Evolutionary conservation across 192 early-diverging fungal genomes (phyloP).

Genomic region (Podila epigama): DNA sequence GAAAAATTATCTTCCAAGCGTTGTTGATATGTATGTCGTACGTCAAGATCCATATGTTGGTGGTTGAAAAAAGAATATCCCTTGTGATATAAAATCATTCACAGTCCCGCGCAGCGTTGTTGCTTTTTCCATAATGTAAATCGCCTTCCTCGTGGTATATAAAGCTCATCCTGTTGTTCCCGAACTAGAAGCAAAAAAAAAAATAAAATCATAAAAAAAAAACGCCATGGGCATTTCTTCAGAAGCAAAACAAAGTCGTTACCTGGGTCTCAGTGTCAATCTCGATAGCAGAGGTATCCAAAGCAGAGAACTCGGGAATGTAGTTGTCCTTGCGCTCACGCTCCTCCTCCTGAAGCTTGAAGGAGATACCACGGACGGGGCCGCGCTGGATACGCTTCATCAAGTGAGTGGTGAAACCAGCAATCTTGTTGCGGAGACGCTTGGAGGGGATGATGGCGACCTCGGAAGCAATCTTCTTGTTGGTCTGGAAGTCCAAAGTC

Average conservation of each 20-base stretch:
- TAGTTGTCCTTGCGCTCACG: constrained; percentile 99
- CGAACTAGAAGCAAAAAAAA: too few relatives aligned
- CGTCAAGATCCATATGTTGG: too few relatives aligned
- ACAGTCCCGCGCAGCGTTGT: too few relatives aligned
- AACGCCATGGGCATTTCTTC: background rate
- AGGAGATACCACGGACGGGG: constrained; percentile 99
- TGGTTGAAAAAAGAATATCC: too few relatives aligned
- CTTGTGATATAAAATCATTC: too few relatives aligned
- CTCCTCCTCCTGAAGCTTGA: constrained; percentile 99
- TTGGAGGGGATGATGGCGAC: constrained; percentile 98
- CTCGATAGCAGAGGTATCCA: constrained; percentile 90
- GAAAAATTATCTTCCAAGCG: too few relatives aligned
- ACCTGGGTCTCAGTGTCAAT: constrained; percentile 94
- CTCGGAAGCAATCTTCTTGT: constrained; percentile 99
- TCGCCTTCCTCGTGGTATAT: too few relatives aligned
- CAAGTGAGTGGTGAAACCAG: constrained; percentile 99
- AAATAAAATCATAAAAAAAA: too few relatives aligned
- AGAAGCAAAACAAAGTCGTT: constrained; percentile 34
- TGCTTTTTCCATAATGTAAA: too few relatives aligned
- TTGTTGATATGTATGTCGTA: too few relatives aligned
- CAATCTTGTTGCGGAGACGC: constrained; percentile 99
- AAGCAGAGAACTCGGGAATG: constrained; percentile 98
- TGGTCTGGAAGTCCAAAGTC: constrained; percentile 99
- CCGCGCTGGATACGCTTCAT: constrained; percentile 99
- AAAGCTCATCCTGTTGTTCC: too few relatives aligned